phyloP scores from a whole-genome alignment of 1,139 yeast genomes.

The Yamadazyma conglobata region DNA sequence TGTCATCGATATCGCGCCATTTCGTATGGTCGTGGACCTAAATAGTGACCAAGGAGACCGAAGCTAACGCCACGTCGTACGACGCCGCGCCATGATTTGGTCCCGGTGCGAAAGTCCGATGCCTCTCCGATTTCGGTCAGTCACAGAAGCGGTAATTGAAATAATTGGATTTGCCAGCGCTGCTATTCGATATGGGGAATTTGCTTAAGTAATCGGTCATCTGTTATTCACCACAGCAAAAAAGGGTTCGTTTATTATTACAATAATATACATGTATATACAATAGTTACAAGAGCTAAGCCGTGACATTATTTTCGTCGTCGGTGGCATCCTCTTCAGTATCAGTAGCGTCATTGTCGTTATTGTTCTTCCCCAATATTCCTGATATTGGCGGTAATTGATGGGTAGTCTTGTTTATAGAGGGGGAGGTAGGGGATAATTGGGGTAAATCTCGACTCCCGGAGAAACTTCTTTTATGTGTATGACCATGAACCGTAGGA shows the following conservation, averaged over 20 bases:
- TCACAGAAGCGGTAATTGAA: constrained; percentile 1
- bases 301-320: too few relatives aligned
- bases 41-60: too few relatives aligned
- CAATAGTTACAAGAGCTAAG: too few relatives aligned
- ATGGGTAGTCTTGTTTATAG: constrained; percentile 7
- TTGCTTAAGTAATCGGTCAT: too few relatives aligned
- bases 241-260: too few relatives aligned
- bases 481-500: constrained; percentile 10
- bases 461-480: constrained; percentile 3
- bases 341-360: constrained; percentile 35
- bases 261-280: too few relatives aligned
- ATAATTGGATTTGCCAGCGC: constrained; percentile 2
- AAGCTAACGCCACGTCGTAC: too few relatives aligned
- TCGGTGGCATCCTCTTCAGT: constrained; percentile 28
- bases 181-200: constrained; percentile 3
- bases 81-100: too few relatives aligned
- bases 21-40: too few relatives aligned
- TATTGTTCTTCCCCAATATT: constrained; percentile 14
- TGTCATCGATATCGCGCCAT: too few relatives aligned
- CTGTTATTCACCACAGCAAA: too few relatives aligned
- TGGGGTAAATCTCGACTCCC: constrained; percentile 6
- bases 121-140: constrained; percentile 1
- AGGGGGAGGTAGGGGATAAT: constrained; percentile 7
- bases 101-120: too few relatives aligned
- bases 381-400: constrained; percentile 34